Evolutionary conservation across 2,329 filamentous ascomycete species (phyloP).

Genomic region (Colletotrichum lindemuthianum): DNA sequence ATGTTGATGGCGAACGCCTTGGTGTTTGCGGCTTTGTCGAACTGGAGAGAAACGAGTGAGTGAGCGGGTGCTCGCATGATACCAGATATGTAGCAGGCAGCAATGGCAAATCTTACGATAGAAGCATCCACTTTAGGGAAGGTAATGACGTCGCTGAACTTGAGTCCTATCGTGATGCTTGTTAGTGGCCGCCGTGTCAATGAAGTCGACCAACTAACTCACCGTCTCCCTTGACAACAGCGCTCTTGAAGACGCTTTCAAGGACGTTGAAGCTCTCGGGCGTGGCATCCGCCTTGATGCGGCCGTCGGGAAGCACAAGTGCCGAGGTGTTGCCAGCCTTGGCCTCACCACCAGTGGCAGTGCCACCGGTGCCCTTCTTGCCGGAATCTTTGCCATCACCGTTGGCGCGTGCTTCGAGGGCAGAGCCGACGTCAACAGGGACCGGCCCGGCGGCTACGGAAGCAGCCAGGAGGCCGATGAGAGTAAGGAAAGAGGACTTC

Average conservation of each 20-base stretch:
- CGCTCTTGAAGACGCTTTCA: conserved; percentile 39
- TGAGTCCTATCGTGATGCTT: conserved; percentile 8
- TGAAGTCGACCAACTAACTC: not conserved
- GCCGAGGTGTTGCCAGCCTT: conserved; percentile 9
- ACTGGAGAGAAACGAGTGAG: conserved; percentile 4
- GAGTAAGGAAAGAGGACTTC: conserved; percentile 25
- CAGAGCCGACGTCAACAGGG: not conserved
- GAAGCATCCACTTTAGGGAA: conserved; percentile 34
- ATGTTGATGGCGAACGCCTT: conserved; percentile 38
- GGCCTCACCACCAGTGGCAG: conserved; percentile 7
- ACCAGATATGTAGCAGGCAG: not conserved
- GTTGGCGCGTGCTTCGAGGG: not conserved
- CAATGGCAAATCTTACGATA: conserved; percentile 3
- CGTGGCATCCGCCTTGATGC: conserved; percentile 36
- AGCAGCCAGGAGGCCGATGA: conserved; percentile 21
- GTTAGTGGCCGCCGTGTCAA: not conserved
- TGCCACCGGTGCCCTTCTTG: conserved; percentile 12
- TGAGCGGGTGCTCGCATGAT: not conserved
- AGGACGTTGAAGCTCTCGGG: conserved; percentile 39
- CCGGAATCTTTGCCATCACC: not conserved
- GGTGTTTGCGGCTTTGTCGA: conserved; percentile 36
- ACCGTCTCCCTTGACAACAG: conserved; percentile 41
- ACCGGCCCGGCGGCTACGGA: conserved; percentile 29
- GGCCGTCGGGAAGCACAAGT: conserved; percentile 37
- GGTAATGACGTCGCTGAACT: conserved; percentile 35